These are phyloP conservation scores for carrot (Daucus carota) DNA, from an alignment of 129 eudicot genomes.

Conservation along the genomic window DH1_v3.0 NC_030381.2:26913501-26914000, in stretches of 20 bases:
- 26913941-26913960: conserved; percentile 74
- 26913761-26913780: neutral
- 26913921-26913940: conserved; percentile 49
- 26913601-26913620: neutral
- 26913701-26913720: neutral
- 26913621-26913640: neutral
- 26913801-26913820: neutral
- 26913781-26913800: neutral
- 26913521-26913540: neutral
- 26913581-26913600: neutral
- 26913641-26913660: neutral
- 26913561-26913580: neutral
- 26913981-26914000: conserved; percentile 62
- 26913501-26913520: neutral
- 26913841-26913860: neutral
- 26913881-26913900: neutral
- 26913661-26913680: neutral
- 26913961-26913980: conserved; percentile 67
- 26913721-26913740: neutral
- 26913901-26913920: neutral
- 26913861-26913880: neutral
- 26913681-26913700: neutral
- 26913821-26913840: neutral
- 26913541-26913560: neutral
- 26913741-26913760: neutral